These are phyloP conservation scores for Brassica balearica DNA, from an alignment of 441 rosid genomes.

Conservation along the genomic window DNA sequence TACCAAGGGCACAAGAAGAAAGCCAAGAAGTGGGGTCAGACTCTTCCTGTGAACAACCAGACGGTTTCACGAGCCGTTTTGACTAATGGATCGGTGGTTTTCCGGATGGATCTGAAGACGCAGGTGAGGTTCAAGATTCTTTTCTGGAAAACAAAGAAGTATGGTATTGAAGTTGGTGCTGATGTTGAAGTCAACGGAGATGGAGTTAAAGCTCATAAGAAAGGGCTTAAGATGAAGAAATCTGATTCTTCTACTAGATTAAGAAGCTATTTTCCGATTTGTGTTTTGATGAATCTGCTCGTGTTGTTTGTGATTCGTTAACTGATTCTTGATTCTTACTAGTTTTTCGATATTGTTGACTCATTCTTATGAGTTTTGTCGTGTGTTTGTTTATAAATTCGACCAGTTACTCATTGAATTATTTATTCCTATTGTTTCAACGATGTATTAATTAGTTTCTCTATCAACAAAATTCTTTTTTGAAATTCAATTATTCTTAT, in stretches of 20 bases:
- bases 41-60: conserved; percentile 34
- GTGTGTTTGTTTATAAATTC: conserved; percentile 3
- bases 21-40: conserved; percentile 52
- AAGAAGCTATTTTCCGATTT: conserved; percentile 32
- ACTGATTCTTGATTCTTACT: neutral
- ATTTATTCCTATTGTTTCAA: conserved; percentile 18
- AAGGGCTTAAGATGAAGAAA: conserved; percentile 52
- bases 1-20: conserved; percentile 79
- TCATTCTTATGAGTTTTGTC: conserved; percentile 4
- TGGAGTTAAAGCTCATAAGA: conserved; percentile 42
- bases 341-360: conserved; percentile 1
- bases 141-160: conserved; percentile 64
- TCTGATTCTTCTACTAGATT: conserved; percentile 48
- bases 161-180: conserved; percentile 54
- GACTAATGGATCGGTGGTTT: conserved; percentile 48
- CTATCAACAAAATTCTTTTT: conserved; percentile 25
- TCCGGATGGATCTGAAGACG: conserved; percentile 74
- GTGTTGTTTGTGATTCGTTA: conserved; percentile 31
- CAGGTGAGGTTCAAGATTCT: conserved; percentile 71
- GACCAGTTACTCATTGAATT: conserved; percentile 10
- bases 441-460: conserved; percentile 13
- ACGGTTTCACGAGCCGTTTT: conserved; percentile 47
- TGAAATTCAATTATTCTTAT: neutral
- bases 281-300: conserved; percentile 42
- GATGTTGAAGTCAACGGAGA: conserved; percentile 52